Conservation (phyloP, 169 alveolate genomes). For the Toxoplasma gondii region DNA sequence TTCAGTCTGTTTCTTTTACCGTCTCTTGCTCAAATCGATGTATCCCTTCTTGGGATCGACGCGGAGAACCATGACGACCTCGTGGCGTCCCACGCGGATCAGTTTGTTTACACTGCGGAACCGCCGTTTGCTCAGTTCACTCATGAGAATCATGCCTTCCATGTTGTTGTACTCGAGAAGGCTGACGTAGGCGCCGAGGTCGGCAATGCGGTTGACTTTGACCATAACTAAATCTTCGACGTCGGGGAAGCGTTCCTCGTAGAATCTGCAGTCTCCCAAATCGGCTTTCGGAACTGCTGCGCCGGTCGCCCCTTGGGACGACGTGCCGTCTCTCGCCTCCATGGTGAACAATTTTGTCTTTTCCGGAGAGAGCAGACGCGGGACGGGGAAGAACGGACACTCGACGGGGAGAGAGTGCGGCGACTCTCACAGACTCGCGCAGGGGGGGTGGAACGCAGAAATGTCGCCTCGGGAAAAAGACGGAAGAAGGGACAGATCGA, state of each 20-base stretch:
- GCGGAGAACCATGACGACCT: slow-evolving; percentile 94
- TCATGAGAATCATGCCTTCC: slow-evolving; percentile 94
- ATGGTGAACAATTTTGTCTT: neutral
- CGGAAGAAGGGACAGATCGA: no score
- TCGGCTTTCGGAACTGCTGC: slow-evolving; percentile 27
- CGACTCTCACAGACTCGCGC: neutral
- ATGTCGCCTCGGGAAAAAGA: no score
- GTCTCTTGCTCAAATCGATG: slow-evolving; percentile 95
- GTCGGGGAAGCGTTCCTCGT: slow-evolving; percentile 68
- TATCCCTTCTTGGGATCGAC: slow-evolving; percentile 97
- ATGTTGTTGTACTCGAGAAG: slow-evolving; percentile 96
- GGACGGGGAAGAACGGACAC: no score
- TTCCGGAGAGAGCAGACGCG: no score
- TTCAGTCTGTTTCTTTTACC: no score
- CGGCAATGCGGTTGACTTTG: slow-evolving; percentile 91
- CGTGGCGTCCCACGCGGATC: slow-evolving; percentile 90
- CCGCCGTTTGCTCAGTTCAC: slow-evolving; percentile 95
- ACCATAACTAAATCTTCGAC: slow-evolving; percentile 75
- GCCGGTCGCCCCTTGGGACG: neutral
- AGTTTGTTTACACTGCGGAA: slow-evolving; percentile 87
- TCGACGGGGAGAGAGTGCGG: neutral
- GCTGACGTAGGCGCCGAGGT: slow-evolving; percentile 97
- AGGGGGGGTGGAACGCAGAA: neutral
- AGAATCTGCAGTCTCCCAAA: slow-evolving; percentile 69
- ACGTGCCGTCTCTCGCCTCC: neutral